Evolutionary conservation across 345 rosid genomes (phyloP).

Genomic region (Eucalyptus dawsonii): DNA sequence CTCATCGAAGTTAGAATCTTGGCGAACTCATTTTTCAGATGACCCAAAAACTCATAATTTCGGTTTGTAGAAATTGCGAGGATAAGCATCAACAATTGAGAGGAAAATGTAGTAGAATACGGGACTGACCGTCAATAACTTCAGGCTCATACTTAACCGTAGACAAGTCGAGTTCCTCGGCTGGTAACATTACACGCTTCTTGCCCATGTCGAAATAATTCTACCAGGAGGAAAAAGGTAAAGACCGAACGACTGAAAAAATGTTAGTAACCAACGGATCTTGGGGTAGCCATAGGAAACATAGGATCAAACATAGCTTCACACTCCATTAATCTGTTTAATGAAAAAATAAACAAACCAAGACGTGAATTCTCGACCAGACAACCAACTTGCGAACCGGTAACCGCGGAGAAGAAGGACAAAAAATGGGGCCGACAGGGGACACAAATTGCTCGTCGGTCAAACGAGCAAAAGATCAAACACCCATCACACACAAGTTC

Average conservation of each 20-base stretch:
- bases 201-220: constrained; percentile 34
- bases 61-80: neutral
- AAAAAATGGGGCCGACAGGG: neutral
- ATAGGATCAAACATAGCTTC: neutral
- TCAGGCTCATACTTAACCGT: constrained; percentile 37
- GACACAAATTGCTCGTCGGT: neutral
- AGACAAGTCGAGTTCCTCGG: constrained; percentile 41
- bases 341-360: neutral
- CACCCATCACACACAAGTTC: neutral
- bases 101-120: neutral
- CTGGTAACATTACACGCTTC: constrained; percentile 42
- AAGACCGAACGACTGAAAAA: neutral
- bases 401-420: neutral
- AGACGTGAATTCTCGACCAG: neutral
- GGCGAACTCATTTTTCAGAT: neutral
- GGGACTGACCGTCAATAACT: constrained; percentile 33
- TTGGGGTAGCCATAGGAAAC: neutral
- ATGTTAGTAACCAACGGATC: neutral
- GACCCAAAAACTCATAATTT: neutral
- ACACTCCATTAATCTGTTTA: neutral
- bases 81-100: neutral
- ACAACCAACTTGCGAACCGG: neutral
- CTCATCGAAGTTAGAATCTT: neutral
- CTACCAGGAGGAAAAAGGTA: neutral
- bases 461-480: neutral